Conservation (phyloP, 208 protist species). For the Leishmania major region DNA sequence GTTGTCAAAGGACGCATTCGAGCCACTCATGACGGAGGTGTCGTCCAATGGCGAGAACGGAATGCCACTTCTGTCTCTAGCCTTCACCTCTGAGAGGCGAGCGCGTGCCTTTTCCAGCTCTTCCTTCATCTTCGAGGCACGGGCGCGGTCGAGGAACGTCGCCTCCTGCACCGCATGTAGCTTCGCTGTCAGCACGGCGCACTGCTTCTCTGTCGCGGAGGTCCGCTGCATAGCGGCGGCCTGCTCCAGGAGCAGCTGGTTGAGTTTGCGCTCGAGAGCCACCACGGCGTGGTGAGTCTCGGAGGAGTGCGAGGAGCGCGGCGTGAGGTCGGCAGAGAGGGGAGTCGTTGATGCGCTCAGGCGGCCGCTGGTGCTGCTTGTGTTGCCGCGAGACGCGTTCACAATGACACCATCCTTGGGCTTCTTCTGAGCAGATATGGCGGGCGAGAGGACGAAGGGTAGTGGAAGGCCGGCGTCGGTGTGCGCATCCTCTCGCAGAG, state of each 20-base stretch:
- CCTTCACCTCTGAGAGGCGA: conserved; percentile 38
- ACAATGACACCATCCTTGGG: neutral
- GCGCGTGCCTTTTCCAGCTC: conserved; percentile 54
- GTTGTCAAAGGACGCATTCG: conserved; percentile 12
- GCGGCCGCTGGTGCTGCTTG: neutral
- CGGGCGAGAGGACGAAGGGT: neutral
- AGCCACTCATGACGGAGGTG: conserved; percentile 2
- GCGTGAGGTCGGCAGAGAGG: conserved; percentile 13
- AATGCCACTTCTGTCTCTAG: neutral
- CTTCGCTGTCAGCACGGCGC: conserved; percentile 53
- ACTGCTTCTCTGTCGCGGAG: conserved; percentile 49
- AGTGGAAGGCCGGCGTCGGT: neutral
- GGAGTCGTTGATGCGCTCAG: conserved; percentile 14
- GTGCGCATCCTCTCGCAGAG: neutral
- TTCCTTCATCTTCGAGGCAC: conserved; percentile 68
- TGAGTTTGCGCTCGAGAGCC: conserved; percentile 64
- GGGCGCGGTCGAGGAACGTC: conserved; percentile 65
- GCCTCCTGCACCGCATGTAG: conserved; percentile 61
- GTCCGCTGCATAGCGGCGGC: conserved; percentile 51
- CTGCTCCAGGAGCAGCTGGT: conserved; percentile 61
- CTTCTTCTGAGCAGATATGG: neutral
- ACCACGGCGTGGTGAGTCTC: conserved; percentile 45
- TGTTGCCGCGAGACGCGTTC: neutral
- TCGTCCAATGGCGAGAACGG: conserved; percentile 18
- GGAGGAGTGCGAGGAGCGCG: conserved; percentile 26